These are phyloP conservation scores for Podila epigama DNA, from an alignment of 192 early-diverging fungal species.

Conservation along the genomic window DNA sequence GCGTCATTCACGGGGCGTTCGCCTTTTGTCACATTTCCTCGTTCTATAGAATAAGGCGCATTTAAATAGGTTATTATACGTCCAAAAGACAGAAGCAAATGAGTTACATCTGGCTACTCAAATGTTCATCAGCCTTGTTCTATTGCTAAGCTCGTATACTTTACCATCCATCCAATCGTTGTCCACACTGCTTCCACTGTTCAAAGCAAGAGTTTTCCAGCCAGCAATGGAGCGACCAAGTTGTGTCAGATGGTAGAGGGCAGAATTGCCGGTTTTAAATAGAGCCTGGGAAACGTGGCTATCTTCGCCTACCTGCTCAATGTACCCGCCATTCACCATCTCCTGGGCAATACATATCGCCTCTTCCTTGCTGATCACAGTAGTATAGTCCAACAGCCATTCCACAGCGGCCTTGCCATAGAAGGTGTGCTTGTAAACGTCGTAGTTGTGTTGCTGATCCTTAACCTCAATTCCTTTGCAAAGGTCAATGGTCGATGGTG, in stretches of 20 bases:
- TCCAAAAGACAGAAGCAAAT: not conserved
- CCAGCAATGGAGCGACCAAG: conserved; percentile 44
- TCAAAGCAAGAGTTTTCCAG: conserved; percentile 31
- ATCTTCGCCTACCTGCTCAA: conserved; percentile 50
- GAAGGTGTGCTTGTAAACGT: conserved; percentile 51
- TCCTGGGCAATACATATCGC: conserved; percentile 51
- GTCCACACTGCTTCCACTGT: conserved; percentile 11
- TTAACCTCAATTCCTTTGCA: conserved; percentile 53
- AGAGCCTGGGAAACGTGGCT: conserved; percentile 4
- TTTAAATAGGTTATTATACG: too few relatives aligned
- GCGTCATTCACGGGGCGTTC: not conserved
- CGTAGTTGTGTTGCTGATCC: conserved; percentile 46
- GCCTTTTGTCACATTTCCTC: not conserved
- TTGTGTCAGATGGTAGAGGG: conserved; percentile 43
- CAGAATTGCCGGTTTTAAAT: conserved; percentile 29
- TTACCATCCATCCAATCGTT: conserved; percentile 45
- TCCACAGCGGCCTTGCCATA: conserved; percentile 54
- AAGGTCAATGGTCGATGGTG: conserved; percentile 21
- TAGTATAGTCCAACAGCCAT: conserved; percentile 60
- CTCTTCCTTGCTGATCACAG: conserved; percentile 57
- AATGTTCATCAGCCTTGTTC: too few relatives aligned
- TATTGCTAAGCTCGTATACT: too few relatives aligned
- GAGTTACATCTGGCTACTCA: too few relatives aligned
- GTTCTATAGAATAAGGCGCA: too few relatives aligned
- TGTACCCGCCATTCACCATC: conserved; percentile 53